Conservation (phyloP, 192 early-diverging fungal genomes). For the Rhizoclosmatium sp. region DNA sequence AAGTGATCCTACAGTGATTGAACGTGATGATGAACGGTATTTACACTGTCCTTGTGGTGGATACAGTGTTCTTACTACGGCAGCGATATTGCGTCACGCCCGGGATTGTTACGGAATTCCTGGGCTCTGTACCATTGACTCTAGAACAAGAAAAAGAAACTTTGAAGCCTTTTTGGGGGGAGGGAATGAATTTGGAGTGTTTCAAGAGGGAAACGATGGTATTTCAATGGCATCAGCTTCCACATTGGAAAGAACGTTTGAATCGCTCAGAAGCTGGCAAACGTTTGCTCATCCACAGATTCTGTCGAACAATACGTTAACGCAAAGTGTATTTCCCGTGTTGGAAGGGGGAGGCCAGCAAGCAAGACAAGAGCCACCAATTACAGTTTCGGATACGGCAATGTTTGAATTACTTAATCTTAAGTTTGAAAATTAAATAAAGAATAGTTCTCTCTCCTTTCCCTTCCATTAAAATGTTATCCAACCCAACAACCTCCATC, state of each 20-base stretch:
- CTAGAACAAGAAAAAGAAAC: neutral
- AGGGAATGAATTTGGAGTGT: neutral
- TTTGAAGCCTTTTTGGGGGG: neutral
- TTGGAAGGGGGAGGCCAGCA: too few species aligned
- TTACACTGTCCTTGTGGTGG: slow-evolving; percentile 13
- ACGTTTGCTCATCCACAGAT: too few species aligned
- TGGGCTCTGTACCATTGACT: neutral
- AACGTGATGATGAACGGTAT: slow-evolving; percentile 6
- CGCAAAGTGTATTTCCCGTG: too few species aligned
- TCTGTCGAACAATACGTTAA: too few species aligned
- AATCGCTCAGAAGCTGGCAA: too few species aligned
- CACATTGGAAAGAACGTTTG: too few species aligned
- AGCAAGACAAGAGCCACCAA: too few species aligned
- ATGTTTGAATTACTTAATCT: too few species aligned
- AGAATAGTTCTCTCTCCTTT: too few species aligned
- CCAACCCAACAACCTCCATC: neutral
- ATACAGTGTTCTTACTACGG: slow-evolving; percentile 7
- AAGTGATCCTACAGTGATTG: neutral
- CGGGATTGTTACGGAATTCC: neutral
- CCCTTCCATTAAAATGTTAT: too few species aligned
- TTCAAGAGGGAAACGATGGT: neutral
- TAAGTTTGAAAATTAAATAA: too few species aligned
- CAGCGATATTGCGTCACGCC: slow-evolving; percentile 10
- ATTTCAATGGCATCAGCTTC: neutral
- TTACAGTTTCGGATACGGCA: too few species aligned